Conservation (phyloP, 2,329 filamentous ascomycete genomes). For the Tolypocladium amazonense region DNA sequence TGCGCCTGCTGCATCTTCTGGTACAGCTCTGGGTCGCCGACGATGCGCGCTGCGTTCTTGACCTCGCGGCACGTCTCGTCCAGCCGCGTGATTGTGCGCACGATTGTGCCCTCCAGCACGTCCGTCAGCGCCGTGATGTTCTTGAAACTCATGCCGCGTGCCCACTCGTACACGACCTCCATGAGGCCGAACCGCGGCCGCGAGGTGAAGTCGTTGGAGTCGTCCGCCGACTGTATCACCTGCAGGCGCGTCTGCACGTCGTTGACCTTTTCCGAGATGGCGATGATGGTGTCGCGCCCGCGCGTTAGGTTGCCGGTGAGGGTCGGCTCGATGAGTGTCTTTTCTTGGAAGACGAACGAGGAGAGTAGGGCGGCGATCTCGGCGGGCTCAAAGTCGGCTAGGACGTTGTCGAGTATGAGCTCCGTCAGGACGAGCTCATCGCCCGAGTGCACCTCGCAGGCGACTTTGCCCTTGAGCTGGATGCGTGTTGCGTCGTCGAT, state of each 20-base stretch:
- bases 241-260: constrained; percentile 81
- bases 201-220: constrained; percentile 84
- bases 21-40: constrained; percentile 87
- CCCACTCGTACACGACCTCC: constrained; percentile 98
- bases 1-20: constrained; percentile 96
- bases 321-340: constrained; percentile 72
- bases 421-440: constrained; percentile 95
- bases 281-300: constrained; percentile 76
- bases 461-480: constrained; percentile 94
- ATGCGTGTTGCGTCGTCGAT: constrained; percentile 81
- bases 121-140: constrained; percentile 94
- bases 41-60: constrained; percentile 90
- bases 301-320: constrained; percentile 73
- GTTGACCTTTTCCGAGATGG: constrained; percentile 88
- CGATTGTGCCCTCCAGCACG: constrained; percentile 94
- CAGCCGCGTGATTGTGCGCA: constrained; percentile 82
- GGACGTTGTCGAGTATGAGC: constrained; percentile 89
- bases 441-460: constrained; percentile 94
- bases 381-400: constrained; percentile 89
- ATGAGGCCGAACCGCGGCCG: constrained; percentile 85
- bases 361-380: constrained; percentile 93
- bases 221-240: constrained; percentile 81
- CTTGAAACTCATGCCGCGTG: constrained; percentile 94
- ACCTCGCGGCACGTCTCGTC: constrained; percentile 97
- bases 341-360: constrained; percentile 95